These are phyloP conservation scores for Cyberlindnera euphorbiiphila DNA, from an alignment of 805 yeast species.

Conservation along the genomic window DNA sequence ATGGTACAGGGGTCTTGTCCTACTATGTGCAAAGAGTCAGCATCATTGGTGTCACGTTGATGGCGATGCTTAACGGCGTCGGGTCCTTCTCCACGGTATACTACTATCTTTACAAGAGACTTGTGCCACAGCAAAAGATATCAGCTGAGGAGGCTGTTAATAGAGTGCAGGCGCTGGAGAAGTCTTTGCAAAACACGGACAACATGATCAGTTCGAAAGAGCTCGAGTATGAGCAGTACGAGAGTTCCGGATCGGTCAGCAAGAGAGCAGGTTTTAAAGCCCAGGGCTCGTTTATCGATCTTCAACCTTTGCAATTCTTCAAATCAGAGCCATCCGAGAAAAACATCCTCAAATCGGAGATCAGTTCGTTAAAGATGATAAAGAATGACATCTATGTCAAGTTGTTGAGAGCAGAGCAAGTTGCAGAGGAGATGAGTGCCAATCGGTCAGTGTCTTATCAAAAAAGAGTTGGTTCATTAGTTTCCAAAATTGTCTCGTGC, in stretches of 20 bases:
- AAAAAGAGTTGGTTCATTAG: constrained; percentile 1
- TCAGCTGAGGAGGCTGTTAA: constrained; percentile 6
- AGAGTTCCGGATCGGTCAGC: constrained; percentile 3
- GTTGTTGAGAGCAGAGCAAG: constrained; percentile 16
- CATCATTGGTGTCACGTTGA: constrained; percentile 27
- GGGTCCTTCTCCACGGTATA: constrained; percentile 29
- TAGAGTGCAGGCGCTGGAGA: constrained; percentile 14
- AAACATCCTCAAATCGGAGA: constrained; percentile 13
- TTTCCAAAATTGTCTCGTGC: constrained; percentile 24
- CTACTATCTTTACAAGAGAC: constrained; percentile 19
- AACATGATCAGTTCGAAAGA: constrained; percentile 19
- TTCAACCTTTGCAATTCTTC: constrained; percentile 13
- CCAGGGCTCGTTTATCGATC: constrained; percentile 23
- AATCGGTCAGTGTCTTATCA: background rate
- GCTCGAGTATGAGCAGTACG: constrained; percentile 8
- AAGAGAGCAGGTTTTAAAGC: constrained; percentile 22
- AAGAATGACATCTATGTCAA: constrained; percentile 25
- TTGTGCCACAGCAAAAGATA: constrained; percentile 3
- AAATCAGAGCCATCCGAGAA: constrained; percentile 2
- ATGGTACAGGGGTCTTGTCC: constrained; percentile 13
- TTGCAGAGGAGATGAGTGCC: background rate
- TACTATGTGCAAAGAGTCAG: constrained; percentile 21
- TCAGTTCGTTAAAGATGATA: constrained; percentile 21
- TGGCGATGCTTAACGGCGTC: constrained; percentile 26
- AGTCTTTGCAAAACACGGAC: constrained; percentile 20